A percentile compares a stretch with the other conserved stretches of the same genome.
Conservation (phyloP, 805 yeast species). For the Lachancea dasiensis region DNA sequence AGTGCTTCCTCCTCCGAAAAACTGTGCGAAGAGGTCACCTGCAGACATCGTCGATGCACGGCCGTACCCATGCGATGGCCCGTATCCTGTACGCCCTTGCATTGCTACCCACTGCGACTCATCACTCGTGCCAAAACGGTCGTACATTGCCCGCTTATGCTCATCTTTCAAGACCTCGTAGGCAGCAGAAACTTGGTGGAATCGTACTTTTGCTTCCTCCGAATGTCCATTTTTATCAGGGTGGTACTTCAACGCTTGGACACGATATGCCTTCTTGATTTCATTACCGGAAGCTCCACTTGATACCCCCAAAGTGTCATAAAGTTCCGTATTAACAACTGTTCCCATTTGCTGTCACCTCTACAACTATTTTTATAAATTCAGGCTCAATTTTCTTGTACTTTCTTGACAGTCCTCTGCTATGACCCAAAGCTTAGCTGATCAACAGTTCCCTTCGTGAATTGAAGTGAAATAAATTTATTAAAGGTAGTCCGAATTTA, state of each 20-base stretch:
- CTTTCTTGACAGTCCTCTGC: neutral
- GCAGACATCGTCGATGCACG: slow-evolving; percentile 18
- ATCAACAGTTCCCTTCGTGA: too few species aligned
- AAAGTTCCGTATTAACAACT: slow-evolving; percentile 24
- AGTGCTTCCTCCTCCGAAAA: slow-evolving; percentile 20
- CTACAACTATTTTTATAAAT: neutral
- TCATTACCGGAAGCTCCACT: slow-evolving; percentile 42
- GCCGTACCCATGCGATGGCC: slow-evolving; percentile 8
- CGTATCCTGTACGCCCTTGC: slow-evolving; percentile 8
- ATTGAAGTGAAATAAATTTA: too few species aligned
- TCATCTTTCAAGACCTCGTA: slow-evolving; percentile 55
- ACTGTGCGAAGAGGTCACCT: slow-evolving; percentile 28
- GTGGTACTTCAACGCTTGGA: slow-evolving; percentile 48
- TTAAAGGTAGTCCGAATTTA: too few species aligned
- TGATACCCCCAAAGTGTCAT: slow-evolving; percentile 53
- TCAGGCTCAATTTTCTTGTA: neutral
- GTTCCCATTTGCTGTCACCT: neutral
- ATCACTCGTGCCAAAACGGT: slow-evolving; percentile 40
- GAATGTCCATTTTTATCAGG: slow-evolving; percentile 58
- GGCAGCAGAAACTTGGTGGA: slow-evolving; percentile 59
- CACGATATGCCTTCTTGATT: slow-evolving; percentile 51
- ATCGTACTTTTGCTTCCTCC: slow-evolving; percentile 45
- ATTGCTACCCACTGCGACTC: slow-evolving; percentile 14
- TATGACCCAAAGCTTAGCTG: too few species aligned
- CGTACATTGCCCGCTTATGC: slow-evolving; percentile 43